Conservation (phyloP, 2,329 filamentous ascomycete species). For the Ploettnerulaceae sp. region DNA sequence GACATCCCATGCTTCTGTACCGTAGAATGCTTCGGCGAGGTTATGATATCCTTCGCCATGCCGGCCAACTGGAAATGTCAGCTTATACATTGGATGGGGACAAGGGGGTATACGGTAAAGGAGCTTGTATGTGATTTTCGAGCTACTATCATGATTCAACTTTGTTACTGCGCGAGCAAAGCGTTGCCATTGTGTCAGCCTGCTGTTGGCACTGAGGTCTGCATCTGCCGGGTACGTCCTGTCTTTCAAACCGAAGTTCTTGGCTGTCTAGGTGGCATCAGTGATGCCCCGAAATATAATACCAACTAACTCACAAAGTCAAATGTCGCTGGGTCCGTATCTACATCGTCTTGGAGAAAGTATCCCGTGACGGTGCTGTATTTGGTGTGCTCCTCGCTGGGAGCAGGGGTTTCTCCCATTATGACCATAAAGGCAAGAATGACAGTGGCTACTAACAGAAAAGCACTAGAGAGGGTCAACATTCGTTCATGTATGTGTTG, state of each 20-base stretch:
- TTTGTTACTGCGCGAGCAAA: conserved; percentile 53
- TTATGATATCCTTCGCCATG: conserved; percentile 66
- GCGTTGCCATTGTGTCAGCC: conserved; percentile 57
- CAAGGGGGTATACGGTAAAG: conserved; percentile 42
- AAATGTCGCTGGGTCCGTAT: conserved; percentile 52
- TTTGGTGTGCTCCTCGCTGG: conserved; percentile 34
- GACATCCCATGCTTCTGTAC: conserved; percentile 65
- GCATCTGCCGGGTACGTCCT: conserved; percentile 54
- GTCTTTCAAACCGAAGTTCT: conserved; percentile 63
- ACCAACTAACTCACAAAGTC: conserved; percentile 55
- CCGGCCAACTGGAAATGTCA: conserved; percentile 46
- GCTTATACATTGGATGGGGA: conserved; percentile 11
- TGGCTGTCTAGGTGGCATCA: conserved; percentile 53
- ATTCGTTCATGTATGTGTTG: background rate
- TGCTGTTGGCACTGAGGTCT: conserved; percentile 37
- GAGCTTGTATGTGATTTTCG: conserved; percentile 56
- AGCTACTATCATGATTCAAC: conserved; percentile 44
- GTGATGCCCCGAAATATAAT: too few relatives aligned
- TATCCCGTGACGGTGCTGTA: conserved; percentile 58
- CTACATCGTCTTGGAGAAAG: conserved; percentile 59
- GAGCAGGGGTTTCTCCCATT: conserved; percentile 23
- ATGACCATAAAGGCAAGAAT: conserved; percentile 23
- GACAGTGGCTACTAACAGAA: conserved; percentile 26
- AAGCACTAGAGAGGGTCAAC: conserved; percentile 16
- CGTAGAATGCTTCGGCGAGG: conserved; percentile 60